Conservation (phyloP, 1,139 yeast species). For the Schwanniomyces etchellsii region DNA sequence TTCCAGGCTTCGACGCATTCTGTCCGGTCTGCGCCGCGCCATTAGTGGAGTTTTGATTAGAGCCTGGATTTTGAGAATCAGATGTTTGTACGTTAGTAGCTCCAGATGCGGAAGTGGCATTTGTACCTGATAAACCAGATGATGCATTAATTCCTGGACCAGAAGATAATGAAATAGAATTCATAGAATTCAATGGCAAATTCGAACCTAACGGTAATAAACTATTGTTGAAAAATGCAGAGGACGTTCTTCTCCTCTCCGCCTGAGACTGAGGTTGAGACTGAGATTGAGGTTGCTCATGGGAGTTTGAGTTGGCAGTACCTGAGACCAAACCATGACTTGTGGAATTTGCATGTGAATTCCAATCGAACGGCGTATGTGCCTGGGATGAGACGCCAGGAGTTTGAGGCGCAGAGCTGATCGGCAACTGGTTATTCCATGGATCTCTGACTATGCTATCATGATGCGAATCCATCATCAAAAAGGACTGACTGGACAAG, state of each 20-base stretch:
- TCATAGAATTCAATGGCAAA: conserved; percentile 6
- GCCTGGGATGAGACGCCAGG: conserved; percentile 23
- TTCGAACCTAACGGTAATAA: conserved; percentile 7
- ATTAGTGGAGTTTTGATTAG: conserved; percentile 2
- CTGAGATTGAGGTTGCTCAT: conserved; percentile 4
- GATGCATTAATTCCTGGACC: conserved; percentile 6
- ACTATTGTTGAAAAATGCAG: conserved; percentile 26
- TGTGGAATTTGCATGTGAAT: conserved; percentile 3
- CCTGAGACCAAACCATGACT: conserved; percentile 12
- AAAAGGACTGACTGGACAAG: conserved; percentile 47
- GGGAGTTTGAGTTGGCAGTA: conserved; percentile 8
- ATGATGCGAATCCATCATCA: conserved; percentile 49
- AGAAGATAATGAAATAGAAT: conserved; percentile 4
- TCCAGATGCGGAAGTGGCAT: conserved; percentile 4
- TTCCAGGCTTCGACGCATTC: conserved; percentile 4
- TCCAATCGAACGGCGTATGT: conserved; percentile 32
- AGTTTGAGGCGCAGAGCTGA: conserved; percentile 31
- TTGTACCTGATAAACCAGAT: conserved; percentile 11
- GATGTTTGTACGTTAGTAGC: conserved; percentile 5
- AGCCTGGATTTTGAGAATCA: conserved; percentile 2
- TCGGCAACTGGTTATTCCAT: conserved; percentile 21
- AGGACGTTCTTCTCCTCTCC: conserved; percentile 25
- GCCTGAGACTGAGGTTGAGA: conserved; percentile 6
- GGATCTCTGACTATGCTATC: conserved; percentile 47
- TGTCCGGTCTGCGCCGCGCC: conserved; percentile 5